A percentile compares a stretch with the other conserved stretches of the same genome.
phyloP scores from a whole-genome alignment of 2,329 filamentous ascomycete species.

The Magnaporthiopsis poae region DNA sequence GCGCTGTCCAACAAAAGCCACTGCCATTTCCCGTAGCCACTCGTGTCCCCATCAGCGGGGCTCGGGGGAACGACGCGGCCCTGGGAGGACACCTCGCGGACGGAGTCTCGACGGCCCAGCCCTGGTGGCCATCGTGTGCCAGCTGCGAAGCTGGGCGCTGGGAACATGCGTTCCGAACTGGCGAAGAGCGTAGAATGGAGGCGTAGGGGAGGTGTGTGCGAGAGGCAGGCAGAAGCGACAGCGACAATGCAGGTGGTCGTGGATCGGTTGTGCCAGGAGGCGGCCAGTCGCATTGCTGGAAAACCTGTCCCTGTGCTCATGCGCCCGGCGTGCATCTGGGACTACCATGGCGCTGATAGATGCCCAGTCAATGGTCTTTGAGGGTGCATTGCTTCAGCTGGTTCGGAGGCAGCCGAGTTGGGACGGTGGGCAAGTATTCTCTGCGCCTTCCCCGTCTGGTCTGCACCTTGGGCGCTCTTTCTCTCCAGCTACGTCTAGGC shows the following conservation, averaged over 20 bases:
- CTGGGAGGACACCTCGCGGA: not conserved
- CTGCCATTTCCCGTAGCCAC: conserved; percentile 19
- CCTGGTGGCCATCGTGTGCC: not conserved
- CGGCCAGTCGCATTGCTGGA: conserved; percentile 3
- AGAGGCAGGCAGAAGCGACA: not conserved
- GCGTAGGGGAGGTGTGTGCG: no score
- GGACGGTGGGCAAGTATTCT: not conserved
- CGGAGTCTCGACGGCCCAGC: not conserved
- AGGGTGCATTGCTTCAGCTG: not conserved
- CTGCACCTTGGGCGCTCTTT: not conserved
- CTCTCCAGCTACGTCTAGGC: no score
- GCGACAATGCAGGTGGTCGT: not conserved
- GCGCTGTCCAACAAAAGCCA: conserved; percentile 17
- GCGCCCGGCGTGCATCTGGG: not conserved
- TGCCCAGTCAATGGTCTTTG: not conserved
- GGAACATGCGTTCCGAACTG: no score
- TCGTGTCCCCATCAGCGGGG: not conserved
- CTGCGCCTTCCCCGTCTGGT: not conserved
- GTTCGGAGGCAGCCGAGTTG: not conserved
- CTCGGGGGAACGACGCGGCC: not conserved
- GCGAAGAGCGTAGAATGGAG: not conserved
- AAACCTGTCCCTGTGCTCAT: not conserved
- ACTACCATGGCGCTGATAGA: not conserved
- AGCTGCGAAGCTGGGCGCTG: not conserved
- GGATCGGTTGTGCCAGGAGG: not conserved